Evolutionary conservation across 306 rosid genomes (phyloP).

Genomic region (Alnus glutinosa): DNA sequence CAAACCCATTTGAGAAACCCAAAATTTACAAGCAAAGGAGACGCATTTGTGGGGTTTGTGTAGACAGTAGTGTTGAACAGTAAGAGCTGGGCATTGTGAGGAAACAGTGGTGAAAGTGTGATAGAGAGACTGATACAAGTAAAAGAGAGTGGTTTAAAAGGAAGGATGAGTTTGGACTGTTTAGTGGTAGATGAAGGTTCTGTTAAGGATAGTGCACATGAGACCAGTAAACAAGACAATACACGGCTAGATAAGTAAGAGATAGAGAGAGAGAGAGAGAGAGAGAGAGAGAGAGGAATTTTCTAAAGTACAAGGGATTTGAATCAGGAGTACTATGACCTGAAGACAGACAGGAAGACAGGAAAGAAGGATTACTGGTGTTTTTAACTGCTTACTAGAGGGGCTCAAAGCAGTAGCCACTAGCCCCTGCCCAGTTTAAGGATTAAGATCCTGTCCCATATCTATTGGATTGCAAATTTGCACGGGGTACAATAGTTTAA

Average conservation of each 20-base stretch:
- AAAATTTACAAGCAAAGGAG: slow-evolving; percentile 26
- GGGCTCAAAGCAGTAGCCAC: neutral
- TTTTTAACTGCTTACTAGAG: neutral
- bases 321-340: neutral
- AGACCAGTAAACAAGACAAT: slow-evolving; percentile 30
- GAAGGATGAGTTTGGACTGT: slow-evolving; percentile 31
- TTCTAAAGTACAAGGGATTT: too few relatives aligned
- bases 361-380: slow-evolving; percentile 10
- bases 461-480: too few relatives aligned
- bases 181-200: slow-evolving; percentile 51
- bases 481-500: too few relatives aligned
- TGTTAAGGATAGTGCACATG: slow-evolving; percentile 46
- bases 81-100: slow-evolving; percentile 18
- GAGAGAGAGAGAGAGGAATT: slow-evolving; percentile 16
- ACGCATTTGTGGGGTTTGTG: slow-evolving; percentile 33
- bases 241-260: slow-evolving; percentile 25
- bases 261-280: slow-evolving; percentile 22
- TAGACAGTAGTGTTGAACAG: slow-evolving; percentile 22
- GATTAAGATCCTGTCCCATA: too few relatives aligned
- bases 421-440: too few relatives aligned
- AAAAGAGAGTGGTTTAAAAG: slow-evolving; percentile 21
- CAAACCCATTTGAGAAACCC: slow-evolving; percentile 48
- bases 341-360: slow-evolving; percentile 10
- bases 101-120: slow-evolving; percentile 13
- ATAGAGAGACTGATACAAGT: slow-evolving; percentile 8